A percentile compares a stretch with the other conserved stretches of the same genome.
phyloP scores from a whole-genome alignment of 2,329 filamentous ascomycete genomes.

The Nannizziopsis arthrosporioides region DNA sequence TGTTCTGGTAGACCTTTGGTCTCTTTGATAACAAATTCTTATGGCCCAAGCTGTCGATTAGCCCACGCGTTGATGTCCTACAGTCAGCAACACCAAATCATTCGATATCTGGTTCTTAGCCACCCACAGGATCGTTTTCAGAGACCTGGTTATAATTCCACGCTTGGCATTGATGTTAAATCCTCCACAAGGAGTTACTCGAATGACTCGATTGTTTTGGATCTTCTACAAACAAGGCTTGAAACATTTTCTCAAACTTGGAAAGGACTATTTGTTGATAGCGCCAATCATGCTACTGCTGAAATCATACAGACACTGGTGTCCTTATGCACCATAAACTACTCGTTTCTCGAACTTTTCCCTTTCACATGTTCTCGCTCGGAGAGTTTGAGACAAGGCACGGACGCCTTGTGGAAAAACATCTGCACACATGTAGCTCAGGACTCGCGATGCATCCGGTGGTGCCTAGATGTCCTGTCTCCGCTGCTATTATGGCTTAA shows the following conservation, averaged over 20 bases:
- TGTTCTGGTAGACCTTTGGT: slow-evolving; percentile 48
- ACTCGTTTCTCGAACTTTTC: slow-evolving; percentile 28
- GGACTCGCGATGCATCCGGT: slow-evolving; percentile 22
- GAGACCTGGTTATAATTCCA: background rate
- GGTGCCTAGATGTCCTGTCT: slow-evolving; percentile 26
- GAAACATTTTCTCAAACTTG: slow-evolving; percentile 37
- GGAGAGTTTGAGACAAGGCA: slow-evolving; percentile 22
- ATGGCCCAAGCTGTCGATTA: slow-evolving; percentile 23
- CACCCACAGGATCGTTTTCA: slow-evolving; percentile 14
- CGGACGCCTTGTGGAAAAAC: slow-evolving; percentile 24
- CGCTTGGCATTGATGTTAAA: slow-evolving; percentile 16
- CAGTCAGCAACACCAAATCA: slow-evolving; percentile 31
- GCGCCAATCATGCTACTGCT: slow-evolving; percentile 36
- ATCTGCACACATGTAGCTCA: slow-evolving; percentile 26
- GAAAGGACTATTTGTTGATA: slow-evolving; percentile 32
- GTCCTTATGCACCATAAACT: slow-evolving; percentile 37
- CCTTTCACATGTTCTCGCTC: slow-evolving; percentile 24
- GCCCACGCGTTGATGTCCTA: slow-evolving; percentile 33
- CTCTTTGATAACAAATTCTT: slow-evolving; percentile 16
- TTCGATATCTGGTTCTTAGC: slow-evolving; percentile 41
- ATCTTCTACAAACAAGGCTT: slow-evolving; percentile 37
- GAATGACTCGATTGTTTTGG: slow-evolving; percentile 32
- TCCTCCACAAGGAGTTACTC: slow-evolving; percentile 22
- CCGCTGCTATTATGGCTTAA: slow-evolving; percentile 23
- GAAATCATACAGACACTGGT: slow-evolving; percentile 42